Base-by-base conservation (phyloP, 805 yeast genomes). In the Hanseniaspora lindneri region DNA sequence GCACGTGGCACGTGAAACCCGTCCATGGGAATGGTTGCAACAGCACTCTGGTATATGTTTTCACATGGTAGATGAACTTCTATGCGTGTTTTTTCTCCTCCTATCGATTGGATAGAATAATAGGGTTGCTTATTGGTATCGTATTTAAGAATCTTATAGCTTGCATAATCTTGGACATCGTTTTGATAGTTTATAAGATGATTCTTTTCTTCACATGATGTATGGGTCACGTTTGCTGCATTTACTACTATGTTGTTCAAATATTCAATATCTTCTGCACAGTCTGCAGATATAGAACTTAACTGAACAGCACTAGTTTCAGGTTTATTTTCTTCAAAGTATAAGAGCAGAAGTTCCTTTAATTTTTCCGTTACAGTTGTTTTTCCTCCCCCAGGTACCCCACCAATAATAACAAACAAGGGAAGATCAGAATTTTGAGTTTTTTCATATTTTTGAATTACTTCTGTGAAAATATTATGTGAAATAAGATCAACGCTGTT, bases 1-100 rank as follows among this genome's bases (percentile, higher is more conserved):
- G 56, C 52, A 28, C 80, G 59, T 0, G 83, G 73, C n/a, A 76
- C 63, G 58, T 82, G 92, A 56, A 77, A 82, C 4, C 92, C 89
- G 60, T 82, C 89, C 87, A 80, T 80, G 9, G 83, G 80, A 1
- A 81, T 58, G 17, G 69, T 67, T 54, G 60, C 55, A 3, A 51
- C 47, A 13, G 66, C 61, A 1, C 43, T 39, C 9, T 41, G 43
- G n/a, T 39, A 14, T 10, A 4, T 32, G 13, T 24, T 16, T 3
- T 13, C 11, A 7, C 4, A 23, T 17, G 25, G 32, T 30, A 13
- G 20, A 10, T 28, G 42, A 14, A 21, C 29, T 20, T 19, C 35
- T 14, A 23, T 49, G 23, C 28, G 29, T 23, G 24, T 24, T n/a
- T 23, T 41, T 23, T 4, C 42, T 20, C 7, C 61, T 39, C 21